A percentile compares a stretch with the other conserved stretches of the same genome.
Conservation (phyloP, 106 monocot species). For the Phalaenopsis equestris region DNA sequence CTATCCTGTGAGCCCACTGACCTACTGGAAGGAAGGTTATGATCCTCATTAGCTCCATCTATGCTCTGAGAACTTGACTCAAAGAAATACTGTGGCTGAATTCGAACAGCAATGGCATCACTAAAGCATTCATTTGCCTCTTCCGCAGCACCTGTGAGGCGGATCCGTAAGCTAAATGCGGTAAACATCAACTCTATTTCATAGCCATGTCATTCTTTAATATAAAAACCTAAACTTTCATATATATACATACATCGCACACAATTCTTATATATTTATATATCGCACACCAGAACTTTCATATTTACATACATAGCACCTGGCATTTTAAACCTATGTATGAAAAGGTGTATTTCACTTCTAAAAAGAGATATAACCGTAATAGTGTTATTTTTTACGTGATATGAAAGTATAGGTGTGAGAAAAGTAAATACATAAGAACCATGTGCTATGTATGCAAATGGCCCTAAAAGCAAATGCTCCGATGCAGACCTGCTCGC, state of each 20-base stretch:
- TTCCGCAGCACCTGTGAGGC: conserved; percentile 63
- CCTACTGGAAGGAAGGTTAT: conserved; percentile 23
- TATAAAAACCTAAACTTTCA: too few species aligned
- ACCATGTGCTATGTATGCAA: too few species aligned
- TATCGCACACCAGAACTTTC: too few species aligned
- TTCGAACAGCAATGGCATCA: conserved; percentile 57
- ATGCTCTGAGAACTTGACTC: conserved; percentile 40
- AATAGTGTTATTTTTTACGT: too few species aligned
- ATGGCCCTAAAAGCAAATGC: neutral
- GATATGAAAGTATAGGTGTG: too few species aligned
- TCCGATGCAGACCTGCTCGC: neutral
- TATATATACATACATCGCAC: too few species aligned
- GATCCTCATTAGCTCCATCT: conserved; percentile 33
- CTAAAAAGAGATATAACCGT: too few species aligned
- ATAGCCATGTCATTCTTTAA: neutral
- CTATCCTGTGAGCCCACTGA: conserved; percentile 35
- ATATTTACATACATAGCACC: too few species aligned
- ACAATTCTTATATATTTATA: too few species aligned
- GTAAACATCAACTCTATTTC: neutral
- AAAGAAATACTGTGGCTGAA: conserved; percentile 51
- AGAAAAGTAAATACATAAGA: too few species aligned
- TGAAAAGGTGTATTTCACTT: too few species aligned
- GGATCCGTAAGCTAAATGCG: neutral
- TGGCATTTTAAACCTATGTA: too few species aligned
- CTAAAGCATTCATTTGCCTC: conserved; percentile 66